Conservation (phyloP, 441 rosid species). For the Erysimum cheiri region DNA sequence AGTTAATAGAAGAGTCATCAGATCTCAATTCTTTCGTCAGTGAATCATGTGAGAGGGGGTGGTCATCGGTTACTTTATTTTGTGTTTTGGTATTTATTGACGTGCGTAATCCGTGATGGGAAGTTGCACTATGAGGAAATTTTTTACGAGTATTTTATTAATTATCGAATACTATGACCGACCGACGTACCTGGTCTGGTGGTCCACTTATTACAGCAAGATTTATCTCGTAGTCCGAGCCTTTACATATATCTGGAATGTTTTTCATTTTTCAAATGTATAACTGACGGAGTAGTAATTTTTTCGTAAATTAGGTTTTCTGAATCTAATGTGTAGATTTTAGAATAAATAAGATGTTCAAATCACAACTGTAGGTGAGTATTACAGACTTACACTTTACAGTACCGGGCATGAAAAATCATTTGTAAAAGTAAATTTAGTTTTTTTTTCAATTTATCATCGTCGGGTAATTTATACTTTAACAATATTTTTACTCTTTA, state of each 20-base stretch:
- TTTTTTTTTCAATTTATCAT: no score
- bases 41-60: slow-evolving; percentile 20
- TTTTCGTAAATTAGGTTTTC: neutral
- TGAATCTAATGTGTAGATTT: neutral
- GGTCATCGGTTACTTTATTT: slow-evolving; percentile 29
- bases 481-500: no score
- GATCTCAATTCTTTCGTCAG: slow-evolving; percentile 22
- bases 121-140: neutral
- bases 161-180: slow-evolving; percentile 28
- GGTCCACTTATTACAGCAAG: slow-evolving; percentile 13
- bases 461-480: no score
- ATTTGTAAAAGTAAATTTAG: no score
- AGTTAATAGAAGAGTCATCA: slow-evolving; percentile 3
- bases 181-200: slow-evolving; percentile 30
- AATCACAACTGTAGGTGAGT: neutral
- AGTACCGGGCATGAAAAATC: no score
- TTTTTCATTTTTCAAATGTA: neutral
- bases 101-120: slow-evolving; percentile 38
- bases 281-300: no score
- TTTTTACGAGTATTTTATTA: no score
- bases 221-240: slow-evolving; percentile 10
- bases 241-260: neutral
- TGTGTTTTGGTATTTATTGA: slow-evolving; percentile 40
- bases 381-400: no score
- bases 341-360: neutral